Percentiles rank a stretch among this genome's conserved stretches.
phyloP scores from a whole-genome alignment of 169 alveolate genomes.

The Eimeria tenella region DNA sequence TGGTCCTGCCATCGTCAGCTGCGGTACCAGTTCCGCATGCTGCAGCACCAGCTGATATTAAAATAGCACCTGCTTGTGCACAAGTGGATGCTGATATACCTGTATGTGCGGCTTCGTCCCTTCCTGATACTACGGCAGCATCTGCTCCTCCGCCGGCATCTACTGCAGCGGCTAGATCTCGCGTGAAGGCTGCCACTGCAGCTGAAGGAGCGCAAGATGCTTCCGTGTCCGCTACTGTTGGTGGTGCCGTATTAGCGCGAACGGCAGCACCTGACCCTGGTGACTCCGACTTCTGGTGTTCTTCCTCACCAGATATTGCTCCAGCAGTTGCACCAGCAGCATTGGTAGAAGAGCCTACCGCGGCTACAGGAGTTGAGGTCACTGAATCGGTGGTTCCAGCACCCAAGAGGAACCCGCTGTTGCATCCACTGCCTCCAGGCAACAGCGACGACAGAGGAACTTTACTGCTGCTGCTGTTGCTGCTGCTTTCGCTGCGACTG shows the following conservation, averaged over 20 bases:
- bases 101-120: background rate
- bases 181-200: background rate
- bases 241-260: background rate
- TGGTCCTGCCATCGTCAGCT: background rate
- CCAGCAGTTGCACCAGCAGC: background rate
- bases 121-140: background rate
- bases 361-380: slow-evolving; percentile 1
- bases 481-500: slow-evolving; percentile 28
- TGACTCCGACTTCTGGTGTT: background rate
- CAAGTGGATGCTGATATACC: background rate
- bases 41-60: background rate
- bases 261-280: background rate
- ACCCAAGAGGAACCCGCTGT: background rate
- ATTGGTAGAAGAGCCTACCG: background rate
- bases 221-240: background rate
- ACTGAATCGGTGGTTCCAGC: background rate
- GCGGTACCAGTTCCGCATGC: background rate
- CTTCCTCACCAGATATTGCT: slow-evolving; percentile 13
- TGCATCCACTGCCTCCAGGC: background rate
- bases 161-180: too few species aligned
- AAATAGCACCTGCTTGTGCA: background rate
- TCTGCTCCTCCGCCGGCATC: background rate
- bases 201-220: background rate
- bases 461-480: slow-evolving; percentile 38
- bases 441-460: background rate